phyloP scores from a whole-genome alignment of 495 filamentous ascomycete genomes.

The Bacidia rubella region DNA sequence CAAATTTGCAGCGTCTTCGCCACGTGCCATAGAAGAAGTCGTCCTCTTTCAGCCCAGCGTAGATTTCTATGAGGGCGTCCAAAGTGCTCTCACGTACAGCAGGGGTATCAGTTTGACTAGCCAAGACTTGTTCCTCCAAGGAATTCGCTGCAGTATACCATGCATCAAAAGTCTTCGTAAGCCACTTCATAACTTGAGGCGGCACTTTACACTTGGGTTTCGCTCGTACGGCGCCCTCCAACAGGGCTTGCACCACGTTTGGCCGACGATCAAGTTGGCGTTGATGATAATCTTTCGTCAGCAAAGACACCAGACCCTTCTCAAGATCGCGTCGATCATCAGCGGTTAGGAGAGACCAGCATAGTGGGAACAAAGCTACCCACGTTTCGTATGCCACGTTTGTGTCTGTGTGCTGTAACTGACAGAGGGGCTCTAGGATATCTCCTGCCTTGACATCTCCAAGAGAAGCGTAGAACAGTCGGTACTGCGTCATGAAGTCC shows the following conservation, averaged over 20 bases:
- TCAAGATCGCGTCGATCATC: constrained; percentile 89
- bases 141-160: constrained; percentile 86
- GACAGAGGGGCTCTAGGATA: constrained; percentile 78
- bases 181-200: constrained; percentile 87
- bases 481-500: constrained; percentile 59
- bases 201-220: constrained; percentile 82
- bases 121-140: constrained; percentile 72
- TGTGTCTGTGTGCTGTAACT: constrained; percentile 81
- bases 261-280: constrained; percentile 87
- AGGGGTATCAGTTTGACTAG: constrained; percentile 69
- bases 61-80: constrained; percentile 84
- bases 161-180: constrained; percentile 79
- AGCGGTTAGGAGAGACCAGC: constrained; percentile 74
- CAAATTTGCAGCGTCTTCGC: constrained; percentile 85
- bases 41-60: constrained; percentile 77
- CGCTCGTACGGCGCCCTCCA: constrained; percentile 70
- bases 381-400: constrained; percentile 74
- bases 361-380: constrained; percentile 81
- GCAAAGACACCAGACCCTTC: constrained; percentile 67
- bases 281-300: constrained; percentile 90
- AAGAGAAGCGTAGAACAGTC: constrained; percentile 67
- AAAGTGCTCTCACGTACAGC: constrained; percentile 82
- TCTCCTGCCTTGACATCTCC: constrained; percentile 75
- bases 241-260: constrained; percentile 82
- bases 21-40: constrained; percentile 97